Evolutionary conservation across 2,329 filamentous ascomycete genomes (phyloP).

Genomic region (Pestalotiopsis sp.): DNA sequence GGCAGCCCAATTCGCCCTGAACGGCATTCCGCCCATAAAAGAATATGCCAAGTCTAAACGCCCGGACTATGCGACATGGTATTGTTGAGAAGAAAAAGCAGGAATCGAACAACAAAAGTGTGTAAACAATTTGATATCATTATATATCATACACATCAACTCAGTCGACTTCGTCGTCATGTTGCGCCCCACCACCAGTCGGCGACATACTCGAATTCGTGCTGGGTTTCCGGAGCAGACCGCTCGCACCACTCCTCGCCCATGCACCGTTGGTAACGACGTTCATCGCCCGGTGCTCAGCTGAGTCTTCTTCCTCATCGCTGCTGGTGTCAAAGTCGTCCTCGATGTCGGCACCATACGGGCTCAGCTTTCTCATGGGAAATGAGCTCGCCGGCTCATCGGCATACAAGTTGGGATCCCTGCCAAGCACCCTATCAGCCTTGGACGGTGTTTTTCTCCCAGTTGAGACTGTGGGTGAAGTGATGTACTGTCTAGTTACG

Average conservation of each 20-base stretch:
- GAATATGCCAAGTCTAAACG: conserved; percentile 9
- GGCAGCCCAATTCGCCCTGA: not conserved
- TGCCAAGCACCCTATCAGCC: conserved; percentile 60
- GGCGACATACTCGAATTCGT: conserved; percentile 17
- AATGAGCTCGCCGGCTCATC: conserved; percentile 47
- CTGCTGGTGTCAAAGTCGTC: conserved; percentile 37
- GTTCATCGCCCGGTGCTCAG: conserved; percentile 48
- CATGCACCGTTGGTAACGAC: conserved; percentile 41
- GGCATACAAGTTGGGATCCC: conserved; percentile 58
- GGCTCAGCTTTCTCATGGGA: conserved; percentile 50
- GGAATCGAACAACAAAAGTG: not conserved
- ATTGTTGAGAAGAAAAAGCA: not conserved
- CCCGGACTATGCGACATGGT: conserved; percentile 11
- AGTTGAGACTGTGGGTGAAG: conserved; percentile 20
- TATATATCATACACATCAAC: not conserved
- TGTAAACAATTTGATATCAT: not conserved
- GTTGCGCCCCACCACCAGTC: conserved; percentile 3
- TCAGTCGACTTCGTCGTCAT: conserved; percentile 20
- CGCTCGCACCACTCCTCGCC: conserved; percentile 37
- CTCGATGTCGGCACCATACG: conserved; percentile 44
- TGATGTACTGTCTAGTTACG: conserved; percentile 33
- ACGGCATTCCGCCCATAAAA: not conserved
- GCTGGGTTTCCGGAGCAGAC: conserved; percentile 30
- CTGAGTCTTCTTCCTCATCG: conserved; percentile 38
- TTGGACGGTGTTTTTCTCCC: conserved; percentile 52